Percentiles rank a stretch among this genome's conserved stretches.
Conservation (phyloP, 2,329 filamentous ascomycete genomes). For the Bisporella sp. region DNA sequence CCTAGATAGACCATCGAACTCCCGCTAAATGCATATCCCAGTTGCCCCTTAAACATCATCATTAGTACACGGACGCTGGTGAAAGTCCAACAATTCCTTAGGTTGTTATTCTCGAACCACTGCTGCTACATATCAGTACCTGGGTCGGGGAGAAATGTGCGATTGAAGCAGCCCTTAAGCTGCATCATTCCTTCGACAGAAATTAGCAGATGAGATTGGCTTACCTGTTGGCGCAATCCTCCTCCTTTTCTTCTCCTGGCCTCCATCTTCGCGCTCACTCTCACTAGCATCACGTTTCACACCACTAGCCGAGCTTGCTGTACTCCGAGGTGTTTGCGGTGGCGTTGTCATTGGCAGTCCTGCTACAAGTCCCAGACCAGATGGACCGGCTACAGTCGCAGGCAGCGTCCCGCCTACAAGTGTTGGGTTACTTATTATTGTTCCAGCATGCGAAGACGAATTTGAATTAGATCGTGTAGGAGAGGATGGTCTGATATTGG, state of each 20-base stretch:
- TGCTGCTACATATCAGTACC: too few species aligned
- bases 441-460: slow-evolving; percentile 48
- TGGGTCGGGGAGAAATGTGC: too few species aligned
- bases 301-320: slow-evolving; percentile 46
- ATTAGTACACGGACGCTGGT: too few species aligned
- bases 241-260: slow-evolving; percentile 49
- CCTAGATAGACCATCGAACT: too few species aligned
- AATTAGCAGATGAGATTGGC: too few species aligned
- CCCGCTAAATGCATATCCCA: too few species aligned
- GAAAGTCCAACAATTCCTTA: too few species aligned
- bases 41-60: too few species aligned
- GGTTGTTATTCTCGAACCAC: too few species aligned
- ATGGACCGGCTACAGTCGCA: slow-evolving; percentile 63
- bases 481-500: slow-evolving; percentile 56
- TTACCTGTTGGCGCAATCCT: slow-evolving; percentile 57
- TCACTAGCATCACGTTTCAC: slow-evolving; percentile 46
- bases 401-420: slow-evolving; percentile 74
- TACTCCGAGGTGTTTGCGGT: slow-evolving; percentile 74
- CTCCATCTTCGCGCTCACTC: slow-evolving; percentile 47
- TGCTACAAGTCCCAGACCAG: slow-evolving; percentile 36
- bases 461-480: slow-evolving; percentile 81
- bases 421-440: slow-evolving; percentile 67
- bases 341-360: slow-evolving; percentile 77
- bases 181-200: too few species aligned
- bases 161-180: too few species aligned